Conservation (phyloP, 2,329 filamentous ascomycete genomes). For the Talaromyces sp. region DNA sequence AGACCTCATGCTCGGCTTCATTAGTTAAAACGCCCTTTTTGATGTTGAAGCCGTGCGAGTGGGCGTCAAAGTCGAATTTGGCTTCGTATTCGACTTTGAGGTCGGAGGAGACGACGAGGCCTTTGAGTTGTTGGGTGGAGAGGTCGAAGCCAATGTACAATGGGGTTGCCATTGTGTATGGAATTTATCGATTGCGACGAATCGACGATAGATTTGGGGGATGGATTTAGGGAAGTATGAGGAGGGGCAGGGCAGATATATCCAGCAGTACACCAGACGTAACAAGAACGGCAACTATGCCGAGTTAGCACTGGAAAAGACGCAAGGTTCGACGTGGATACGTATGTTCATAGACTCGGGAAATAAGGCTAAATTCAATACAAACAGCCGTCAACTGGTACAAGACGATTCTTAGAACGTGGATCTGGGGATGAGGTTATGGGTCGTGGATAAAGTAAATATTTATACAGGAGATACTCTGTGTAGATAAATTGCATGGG, state of each 20-base stretch:
- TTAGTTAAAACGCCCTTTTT: conserved; percentile 85
- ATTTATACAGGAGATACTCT: background rate
- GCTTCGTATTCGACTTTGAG: conserved; percentile 79
- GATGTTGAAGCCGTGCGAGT: conserved; percentile 74
- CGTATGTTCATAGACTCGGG: background rate
- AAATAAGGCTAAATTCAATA: conserved; percentile 8
- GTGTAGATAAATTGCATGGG: background rate
- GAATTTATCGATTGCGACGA: too few relatives aligned
- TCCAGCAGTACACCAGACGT: background rate
- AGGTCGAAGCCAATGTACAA: conserved; percentile 93
- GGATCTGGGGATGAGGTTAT: background rate
- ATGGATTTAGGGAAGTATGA: too few relatives aligned
- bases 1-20: conserved; percentile 80
- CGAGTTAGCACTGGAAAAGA: background rate
- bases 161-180: conserved; percentile 39
- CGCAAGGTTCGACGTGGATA: background rate
- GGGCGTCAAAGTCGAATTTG: conserved; percentile 92
- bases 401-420: background rate
- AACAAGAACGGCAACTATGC: background rate
- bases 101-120: conserved; percentile 79
- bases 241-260: conserved; percentile 1
- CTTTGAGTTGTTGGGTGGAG: conserved; percentile 95
- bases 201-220: too few relatives aligned
- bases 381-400: background rate
- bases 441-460: background rate